A percentile compares a stretch with the other conserved stretches of the same genome.
These are phyloP conservation scores for Fusarium sp. DNA, from an alignment of 2,329 filamentous ascomycete genomes.

Conservation along the genomic window DNA sequence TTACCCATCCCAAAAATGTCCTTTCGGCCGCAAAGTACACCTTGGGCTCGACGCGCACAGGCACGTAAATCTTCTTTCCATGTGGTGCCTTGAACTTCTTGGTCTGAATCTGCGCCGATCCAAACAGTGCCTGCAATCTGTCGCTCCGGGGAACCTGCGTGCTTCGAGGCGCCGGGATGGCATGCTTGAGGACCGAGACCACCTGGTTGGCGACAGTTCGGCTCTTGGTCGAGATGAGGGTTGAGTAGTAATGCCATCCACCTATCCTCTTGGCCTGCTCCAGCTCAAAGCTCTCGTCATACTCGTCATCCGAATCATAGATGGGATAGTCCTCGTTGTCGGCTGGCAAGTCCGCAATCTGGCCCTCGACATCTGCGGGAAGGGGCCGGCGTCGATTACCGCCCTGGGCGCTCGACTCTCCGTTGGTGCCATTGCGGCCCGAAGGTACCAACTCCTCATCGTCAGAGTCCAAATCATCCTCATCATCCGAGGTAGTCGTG, in stretches of 20 bases:
- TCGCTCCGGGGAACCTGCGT: conserved; percentile 69
- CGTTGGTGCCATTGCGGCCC: conserved; percentile 32
- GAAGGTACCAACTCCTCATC: conserved; percentile 62
- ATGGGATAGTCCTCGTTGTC: conserved; percentile 81
- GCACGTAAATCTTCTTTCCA: conserved; percentile 94
- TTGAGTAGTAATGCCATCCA: conserved; percentile 78
- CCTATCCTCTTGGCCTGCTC: conserved; percentile 83
- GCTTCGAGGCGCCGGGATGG: conserved; percentile 67
- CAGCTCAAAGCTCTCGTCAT: conserved; percentile 78
- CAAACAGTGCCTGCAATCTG: conserved; percentile 65
- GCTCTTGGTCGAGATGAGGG: conserved; percentile 64
- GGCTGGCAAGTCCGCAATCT: conserved; percentile 72
- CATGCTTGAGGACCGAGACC: conserved; percentile 58
- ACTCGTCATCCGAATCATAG: conserved; percentile 88
- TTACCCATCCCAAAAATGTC: conserved; percentile 93
- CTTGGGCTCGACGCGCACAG: conserved; percentile 95
- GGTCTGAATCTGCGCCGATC: conserved; percentile 64
- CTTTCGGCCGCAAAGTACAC: conserved; percentile 97
- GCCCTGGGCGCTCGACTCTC: conserved; percentile 54
- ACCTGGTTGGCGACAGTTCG: conserved; percentile 56
- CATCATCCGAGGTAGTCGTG: conserved; percentile 81
- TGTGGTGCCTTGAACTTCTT: conserved; percentile 78
- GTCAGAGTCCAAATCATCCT: conserved; percentile 77
- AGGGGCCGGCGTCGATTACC: conserved; percentile 56
- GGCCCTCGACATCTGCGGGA: conserved; percentile 80